Evolutionary conservation across 148 eudicot species (phyloP), one percentile per base, ranked within the genome.

Genomic region (Cornus controversa): DNA sequence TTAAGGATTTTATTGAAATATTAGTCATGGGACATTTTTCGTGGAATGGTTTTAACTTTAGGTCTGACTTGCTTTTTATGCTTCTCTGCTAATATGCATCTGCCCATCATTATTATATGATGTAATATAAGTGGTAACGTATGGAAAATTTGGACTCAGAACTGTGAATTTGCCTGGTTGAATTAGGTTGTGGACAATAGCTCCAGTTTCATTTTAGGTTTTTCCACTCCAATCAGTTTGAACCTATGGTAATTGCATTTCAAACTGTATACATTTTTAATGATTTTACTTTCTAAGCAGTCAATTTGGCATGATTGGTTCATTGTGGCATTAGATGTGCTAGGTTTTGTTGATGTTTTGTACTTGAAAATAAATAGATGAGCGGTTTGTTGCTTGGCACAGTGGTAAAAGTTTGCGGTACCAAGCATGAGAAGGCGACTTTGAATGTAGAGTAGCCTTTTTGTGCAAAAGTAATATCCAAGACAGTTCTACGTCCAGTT

Each of bases 101-200:
- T 58, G 24, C 18, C 57, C 57, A 50, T 10, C 50, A 7, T 50
- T 58, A 13, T 58, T 58, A 22, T 22, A n/a, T 4, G 64, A n/a
- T n/a, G 64, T 50, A 20, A 20, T 1, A 22, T 22, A 6, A 60
- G 18, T 54, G 6, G 60, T 14, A 14, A 20, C 20, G 15, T 22
- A 54, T 54, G 60, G 60, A 20, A 54, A 54, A 54, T 54, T 31
- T 54, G 18, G 24, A n/a, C 24, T 7, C 64, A 5, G 20, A n/a
- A 6, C 64, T 8, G 47, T 26, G 16, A 34, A 20, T 75, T 75
- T 28, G 26, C 27, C 63, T 45, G 70, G 70, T 75, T 75, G 27
- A 66, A 20, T 75, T 62, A 34, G 24, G 29, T 36, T 37, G 40
- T 40, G 77, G 40, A 26, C 22, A 42, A 50, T 66, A 28, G 47